phyloP scores from a whole-genome alignment of 139 green algal species.

The Microglena sp. region DNA sequence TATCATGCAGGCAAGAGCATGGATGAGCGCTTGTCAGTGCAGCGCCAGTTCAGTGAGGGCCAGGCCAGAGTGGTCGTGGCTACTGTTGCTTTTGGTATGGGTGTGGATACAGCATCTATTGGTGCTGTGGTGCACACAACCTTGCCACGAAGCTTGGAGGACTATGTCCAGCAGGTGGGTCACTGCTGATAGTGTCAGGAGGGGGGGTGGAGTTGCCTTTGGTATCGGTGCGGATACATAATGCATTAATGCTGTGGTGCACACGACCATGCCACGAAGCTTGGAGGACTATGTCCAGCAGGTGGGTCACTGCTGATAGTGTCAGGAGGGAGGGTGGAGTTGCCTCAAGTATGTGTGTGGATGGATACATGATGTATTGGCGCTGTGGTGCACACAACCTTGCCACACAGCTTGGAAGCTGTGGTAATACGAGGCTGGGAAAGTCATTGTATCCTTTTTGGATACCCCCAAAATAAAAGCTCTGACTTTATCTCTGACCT shows the following conservation, averaged over 20 bases:
- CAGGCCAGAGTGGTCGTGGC: slow-evolving; percentile 47
- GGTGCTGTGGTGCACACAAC: slow-evolving; percentile 63
- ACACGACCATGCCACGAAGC: slow-evolving; percentile 59
- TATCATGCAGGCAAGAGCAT: slow-evolving; percentile 67
- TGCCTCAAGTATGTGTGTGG: slow-evolving; percentile 71
- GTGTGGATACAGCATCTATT: slow-evolving; percentile 46
- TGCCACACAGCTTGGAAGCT: slow-evolving; percentile 75
- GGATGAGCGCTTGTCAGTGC: slow-evolving; percentile 15
- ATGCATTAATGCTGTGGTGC: slow-evolving; percentile 53
- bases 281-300: slow-evolving; percentile 84
- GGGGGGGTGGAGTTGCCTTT: slow-evolving; percentile 34
- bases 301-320: slow-evolving; percentile 17
- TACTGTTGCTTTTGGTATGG: slow-evolving; percentile 77
- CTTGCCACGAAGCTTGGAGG: slow-evolving; percentile 71
- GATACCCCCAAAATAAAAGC: no score
- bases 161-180: slow-evolving; percentile 85
- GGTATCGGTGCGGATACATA: slow-evolving; percentile 60
- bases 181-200: neutral
- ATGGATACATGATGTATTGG: slow-evolving; percentile 45
- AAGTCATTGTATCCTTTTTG: no score
- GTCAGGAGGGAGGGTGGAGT: no score
- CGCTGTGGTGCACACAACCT: slow-evolving; percentile 62
- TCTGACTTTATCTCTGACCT: no score
- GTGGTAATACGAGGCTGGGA: no score
- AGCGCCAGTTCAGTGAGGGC: slow-evolving; percentile 8